Evolutionary conservation across 164 flowering plant species (phyloP), one percentile per base, ranked within the genome.

Genomic region (Piper betle): DNA sequence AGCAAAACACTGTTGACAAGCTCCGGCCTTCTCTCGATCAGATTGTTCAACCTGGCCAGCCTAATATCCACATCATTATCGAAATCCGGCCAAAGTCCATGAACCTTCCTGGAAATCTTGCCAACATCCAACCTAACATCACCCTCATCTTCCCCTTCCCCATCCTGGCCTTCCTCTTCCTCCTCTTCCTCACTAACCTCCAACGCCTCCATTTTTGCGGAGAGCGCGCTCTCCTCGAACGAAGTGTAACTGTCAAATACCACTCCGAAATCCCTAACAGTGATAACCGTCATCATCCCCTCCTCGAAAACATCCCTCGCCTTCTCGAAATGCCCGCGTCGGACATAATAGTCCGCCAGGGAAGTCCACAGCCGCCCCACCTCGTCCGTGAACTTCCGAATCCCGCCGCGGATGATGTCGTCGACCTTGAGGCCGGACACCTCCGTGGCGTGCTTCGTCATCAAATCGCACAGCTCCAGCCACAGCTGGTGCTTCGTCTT

Each of bases 351-450:
- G 74, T 87, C 96, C 0, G 96, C 96, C 18, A 91, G 78, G 0
- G 96, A 87, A 0, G 98, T 89, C 98, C 98, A 91, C 19, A 91
- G 60, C 79, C 91, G 69, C 57, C 96, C 98, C 18, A 91, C 96
- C 74, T 91, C 95, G 71, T 91, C 88, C 0, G 95, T 91, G 64
- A 84, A 91, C 77, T 91, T 89, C 80, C 85, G 76, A 73, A 91
- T 89, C 66, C 98, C 98, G 8, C 98, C 98, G 25, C 98, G 69
- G 61, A 91, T 89, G 13, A 87, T 89, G 0, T 93, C 96, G 72
- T 92, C 98, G 67, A 92, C 98, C 69, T 92, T 87, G 74, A 92
- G 69, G 60, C 98, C 98, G 7, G 82, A 82, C 5, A 91, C 81
- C 72, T 87, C 87, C 0, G 67, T 79, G 0, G 95, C 88, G 68